phyloP scores from a whole-genome alignment of 345 rosid species.

The Lepidium aucheri region DNA sequence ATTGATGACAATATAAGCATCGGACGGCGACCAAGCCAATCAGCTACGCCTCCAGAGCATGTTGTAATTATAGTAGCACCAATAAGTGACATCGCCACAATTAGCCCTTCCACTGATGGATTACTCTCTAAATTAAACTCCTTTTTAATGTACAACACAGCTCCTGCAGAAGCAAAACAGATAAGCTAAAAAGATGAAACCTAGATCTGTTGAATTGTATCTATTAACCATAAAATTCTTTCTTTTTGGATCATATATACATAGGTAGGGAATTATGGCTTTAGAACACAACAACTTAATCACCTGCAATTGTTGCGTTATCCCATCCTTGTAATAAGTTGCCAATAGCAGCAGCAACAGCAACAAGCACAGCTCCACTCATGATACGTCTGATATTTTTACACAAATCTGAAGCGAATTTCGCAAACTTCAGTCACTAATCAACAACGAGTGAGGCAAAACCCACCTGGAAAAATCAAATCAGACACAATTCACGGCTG shows the following conservation, averaged over 20 bases:
- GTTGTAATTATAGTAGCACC: constrained; percentile 90
- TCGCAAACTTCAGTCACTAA: constrained; percentile 10
- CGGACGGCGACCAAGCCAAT: constrained; percentile 85
- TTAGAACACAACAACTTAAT: neutral
- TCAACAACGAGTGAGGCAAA: constrained; percentile 6
- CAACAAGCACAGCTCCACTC: constrained; percentile 87
- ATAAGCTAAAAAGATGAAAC: neutral
- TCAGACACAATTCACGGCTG: constrained; percentile 17
- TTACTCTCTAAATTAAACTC: constrained; percentile 67
- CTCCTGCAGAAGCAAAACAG: constrained; percentile 46
- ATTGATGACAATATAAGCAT: constrained; percentile 72
- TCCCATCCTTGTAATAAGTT: constrained; percentile 99
- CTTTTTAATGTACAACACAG: constrained; percentile 80
- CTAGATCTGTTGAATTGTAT: neutral
- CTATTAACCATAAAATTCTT: neutral
- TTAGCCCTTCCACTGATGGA: constrained; percentile 78
- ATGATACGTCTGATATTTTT: constrained; percentile 34
- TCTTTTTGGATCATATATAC: neutral
- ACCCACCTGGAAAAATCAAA: constrained; percentile 27
- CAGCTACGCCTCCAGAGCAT: constrained; percentile 76
- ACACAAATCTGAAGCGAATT: constrained; percentile 19
- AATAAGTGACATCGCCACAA: constrained; percentile 89
- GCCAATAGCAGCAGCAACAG: constrained; percentile 86
- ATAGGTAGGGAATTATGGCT: neutral
- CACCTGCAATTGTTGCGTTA: constrained; percentile 96